Base-by-base conservation (phyloP, 108 stramenopile species). In the Pseudonitzschia multistriata region DNA sequence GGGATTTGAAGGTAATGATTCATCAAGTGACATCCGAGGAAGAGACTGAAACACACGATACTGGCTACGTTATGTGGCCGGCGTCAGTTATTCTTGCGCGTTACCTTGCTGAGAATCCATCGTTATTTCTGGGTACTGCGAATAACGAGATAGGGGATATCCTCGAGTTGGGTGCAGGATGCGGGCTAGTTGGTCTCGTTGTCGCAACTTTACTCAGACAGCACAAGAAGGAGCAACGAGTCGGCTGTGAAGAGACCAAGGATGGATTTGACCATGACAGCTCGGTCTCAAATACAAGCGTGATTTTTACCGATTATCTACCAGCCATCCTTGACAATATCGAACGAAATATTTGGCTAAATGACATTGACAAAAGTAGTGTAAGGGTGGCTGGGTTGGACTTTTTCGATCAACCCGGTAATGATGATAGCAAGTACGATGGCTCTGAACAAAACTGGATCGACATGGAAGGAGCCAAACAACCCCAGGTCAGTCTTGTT, bases 401-500 rank as follows among this genome's bases (percentile, higher is more conserved):
- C 24, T 66, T 66, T 31, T 66, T 66, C 42, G 40, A 66, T 66
- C 65, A 66, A 31, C 65, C 65, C 5, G 45, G 45, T 14, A 48
- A 66, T 13, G 45, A 66, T 25, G 65, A 66, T 19, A 66, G 65
- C 65, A 19, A 66, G 24, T 48, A 48, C 45, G 65, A 66, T 28
- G 29, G 47, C 27, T 66, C 65, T 3, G n/a, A 39, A 39, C 65
- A 42, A 17, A 45, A 45, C 27, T 66, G 65, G 65, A 66, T 66
- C 22, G 65, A 66, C 30, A 66, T 66, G 65, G 37, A 48, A 19
- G 65, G 65, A 45, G 19, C 13, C 29, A 45, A 48, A 49, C 65
- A 31, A 24, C 65, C 65, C 22, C 65, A 66, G 42, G 65, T 66
- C 22, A 8, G 45, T 29, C 45, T 66, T 24, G 42, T 66, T 40